Percentiles rank a stretch among this genome's conserved stretches.
Conservation (phyloP, 1,284 basidiomycete species). For the Termitomyces sp. region DNA sequence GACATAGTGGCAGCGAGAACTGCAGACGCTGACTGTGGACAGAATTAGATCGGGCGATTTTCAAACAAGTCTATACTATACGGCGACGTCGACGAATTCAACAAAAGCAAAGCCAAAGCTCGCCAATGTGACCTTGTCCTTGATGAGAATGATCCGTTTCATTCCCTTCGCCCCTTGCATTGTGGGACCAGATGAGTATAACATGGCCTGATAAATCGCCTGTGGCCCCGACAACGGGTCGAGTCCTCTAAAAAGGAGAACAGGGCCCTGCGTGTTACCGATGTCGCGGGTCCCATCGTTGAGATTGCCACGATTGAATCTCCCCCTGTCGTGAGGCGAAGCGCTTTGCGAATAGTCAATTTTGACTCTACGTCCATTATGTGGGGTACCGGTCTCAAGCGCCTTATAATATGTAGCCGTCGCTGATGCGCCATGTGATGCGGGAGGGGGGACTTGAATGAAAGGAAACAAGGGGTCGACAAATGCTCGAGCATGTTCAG, state of each 20-base stretch:
- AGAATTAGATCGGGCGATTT: neutral
- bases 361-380: conserved; percentile 76
- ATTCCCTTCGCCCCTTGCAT: conserved; percentile 79
- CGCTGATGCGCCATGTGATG: conserved; percentile 72
- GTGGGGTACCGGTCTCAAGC: conserved; percentile 57
- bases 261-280: conserved; percentile 72
- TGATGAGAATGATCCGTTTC: conserved; percentile 80
- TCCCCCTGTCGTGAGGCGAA: conserved; percentile 60
- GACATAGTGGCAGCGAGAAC: conserved; percentile 80
- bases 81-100: conserved; percentile 80
- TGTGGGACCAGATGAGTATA: conserved; percentile 58
- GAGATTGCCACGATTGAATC: conserved; percentile 51
- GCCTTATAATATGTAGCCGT: conserved; percentile 65
- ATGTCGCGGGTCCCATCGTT: conserved; percentile 95
- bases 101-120: conserved; percentile 93
- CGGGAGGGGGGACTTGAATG: conserved; percentile 79
- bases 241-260: conserved; percentile 83
- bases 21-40: conserved; percentile 59
- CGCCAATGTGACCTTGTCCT: conserved; percentile 76
- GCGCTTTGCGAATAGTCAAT: conserved; percentile 87
- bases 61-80: conserved; percentile 26
- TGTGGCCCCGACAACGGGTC: conserved; percentile 83
- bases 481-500: conserved; percentile 82
- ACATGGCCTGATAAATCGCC: conserved; percentile 77
- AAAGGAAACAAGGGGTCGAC: conserved; percentile 83